Evolutionary conservation across 1,139 yeast genomes (phyloP), one percentile per base, ranked within the genome.

Genomic region (Eremothecium sinecaudum): DNA sequence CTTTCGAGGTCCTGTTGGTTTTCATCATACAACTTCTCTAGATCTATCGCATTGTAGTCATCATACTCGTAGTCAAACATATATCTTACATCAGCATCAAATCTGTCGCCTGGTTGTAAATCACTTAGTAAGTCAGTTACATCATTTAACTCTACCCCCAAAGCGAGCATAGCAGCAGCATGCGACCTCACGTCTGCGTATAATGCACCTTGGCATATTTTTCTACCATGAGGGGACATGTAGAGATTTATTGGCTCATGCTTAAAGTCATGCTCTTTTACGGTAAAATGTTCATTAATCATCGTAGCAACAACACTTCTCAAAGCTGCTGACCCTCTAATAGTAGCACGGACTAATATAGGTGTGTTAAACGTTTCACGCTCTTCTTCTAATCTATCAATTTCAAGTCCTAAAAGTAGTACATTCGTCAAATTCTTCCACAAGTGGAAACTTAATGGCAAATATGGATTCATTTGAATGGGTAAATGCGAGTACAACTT

Each of bases 41-140:
- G 38, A 4, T 44, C 53, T 24, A 40, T 43, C 22, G 44, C 52
- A 27, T 53, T 46, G 33, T 48, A 53, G 32, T 62, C 63, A 20
- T 60, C 64, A 35, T 50, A 66, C 44, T 76, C 83, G 46, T 67
- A 66, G 36, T 77, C 84, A 53, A 79, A 79, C 59, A 80, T 75
- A 48, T 79, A 80, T 37, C 70, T 63, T 14, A 79, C 70, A 53
- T 80, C 90, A 44, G 78, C 86, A 50, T 80, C 92, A 43, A 72
- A 76, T 35, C 73, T 61, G 52, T 80, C 90, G 37, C 73, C 75
- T 25, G 75, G 73, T 38, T 73, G 79, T 37, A 76, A 55, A 47
- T 73, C 76, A 13, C 69, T 62, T 37, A 75, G 51, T 9, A 76
- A 58, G 35, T 72, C 75, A 1, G 75, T 71, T 9, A 74, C 64